Evolutionary conservation across 768 basidiomycete species (phyloP), one percentile per base, ranked within the genome.

Genomic region (Trametes punicea): DNA sequence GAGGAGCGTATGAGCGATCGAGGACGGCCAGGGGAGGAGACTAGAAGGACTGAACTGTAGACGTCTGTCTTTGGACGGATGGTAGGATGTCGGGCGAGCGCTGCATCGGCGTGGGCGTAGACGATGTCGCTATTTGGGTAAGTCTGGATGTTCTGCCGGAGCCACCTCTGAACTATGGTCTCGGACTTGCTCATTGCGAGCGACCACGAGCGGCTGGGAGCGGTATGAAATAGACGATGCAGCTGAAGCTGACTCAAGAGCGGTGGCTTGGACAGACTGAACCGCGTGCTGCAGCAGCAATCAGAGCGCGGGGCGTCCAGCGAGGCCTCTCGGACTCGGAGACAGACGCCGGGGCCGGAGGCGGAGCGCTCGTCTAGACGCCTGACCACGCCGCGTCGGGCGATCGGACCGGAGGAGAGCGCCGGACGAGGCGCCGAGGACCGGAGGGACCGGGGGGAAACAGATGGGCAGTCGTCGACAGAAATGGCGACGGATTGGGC

Each of bases 21-120:
- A 11, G 31, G 34, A 54, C n/a, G 45, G 13, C 40, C 59, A 44
- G 56, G 41, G 30, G 10, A 44, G 46, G 56, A 34, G 57, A 18
- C 45, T 31, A 31, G 48, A 29, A 36, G 11, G 45, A 74, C 72
- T 69, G 67, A 67, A 78, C 79, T 91, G 80, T 92, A 93, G 11
- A 88, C 79, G 62, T 91, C 92, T 2, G 88, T 84, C 69, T 90
- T 90, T 47, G 88, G 91, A 11, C 85, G 76, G 49, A 93, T 77
- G 26, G 87, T 72, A 7, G 75, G 69, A 64, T 75, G 80, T 52
- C 77, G 74, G 27, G 70, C 57, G 50, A 94, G 80, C n/a, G 73
- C 76, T 10, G 77, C 68, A 68, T 87, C 81, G 56, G 88, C 73
- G 69, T 94, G 84, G 6, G 75, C 63, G 60, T 78, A 86, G 46